Base-by-base conservation (phyloP, 164 flowering plant genomes). In the Vitis rupestris region DNA sequence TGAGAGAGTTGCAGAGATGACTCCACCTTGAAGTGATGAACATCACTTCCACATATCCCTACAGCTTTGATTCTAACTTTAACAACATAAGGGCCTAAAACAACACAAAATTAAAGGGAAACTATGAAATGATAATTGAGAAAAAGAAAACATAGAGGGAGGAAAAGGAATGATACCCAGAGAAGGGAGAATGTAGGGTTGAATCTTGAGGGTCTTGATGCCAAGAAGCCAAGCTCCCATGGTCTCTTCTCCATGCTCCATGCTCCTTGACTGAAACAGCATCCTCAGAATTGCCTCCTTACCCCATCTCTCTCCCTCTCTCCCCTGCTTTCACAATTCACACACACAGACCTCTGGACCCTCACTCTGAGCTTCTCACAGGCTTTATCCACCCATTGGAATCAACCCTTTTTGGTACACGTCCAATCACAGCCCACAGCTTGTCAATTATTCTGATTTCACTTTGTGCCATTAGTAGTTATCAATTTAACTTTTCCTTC, bases 11-110 rank as follows among this genome's bases (percentile, higher is more conserved):
- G 7, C 44, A 31, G 3, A 31, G 44, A 37, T 37, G 44, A 6
- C 44, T 3, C 44, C 44, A 75, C 91, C 86, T 81, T 87, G 69
- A 81, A 77, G 74, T 83, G 79, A 64, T 85, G 87, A 71, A 87
- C 88, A 80, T 87, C 91, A 65, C 91, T 87, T 59, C 91, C 91
- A 61, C 91, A 87, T 61, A 87, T 87, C 17, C 91, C 91, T n/a
- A 87, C 87, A 44, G 91, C 88, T 71, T 87, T 87, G 81, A 87
- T 85, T 58, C 85, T 74, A 31, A 87, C 79, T 71, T 74, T 83
- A 15, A 81, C 90, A 76, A 82, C 88, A 72, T 71, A 70, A 47
- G 84, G 80, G 10, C 87, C 90, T 85, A 48, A 47, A 64, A 55
- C 63, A 52, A 15, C 47, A 13, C 27, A 48, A 10, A 37, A 37